These are phyloP conservation scores for Daldinia bambusicola DNA, from an alignment of 495 filamentous ascomycete genomes.

Conservation along the genomic window DNA sequence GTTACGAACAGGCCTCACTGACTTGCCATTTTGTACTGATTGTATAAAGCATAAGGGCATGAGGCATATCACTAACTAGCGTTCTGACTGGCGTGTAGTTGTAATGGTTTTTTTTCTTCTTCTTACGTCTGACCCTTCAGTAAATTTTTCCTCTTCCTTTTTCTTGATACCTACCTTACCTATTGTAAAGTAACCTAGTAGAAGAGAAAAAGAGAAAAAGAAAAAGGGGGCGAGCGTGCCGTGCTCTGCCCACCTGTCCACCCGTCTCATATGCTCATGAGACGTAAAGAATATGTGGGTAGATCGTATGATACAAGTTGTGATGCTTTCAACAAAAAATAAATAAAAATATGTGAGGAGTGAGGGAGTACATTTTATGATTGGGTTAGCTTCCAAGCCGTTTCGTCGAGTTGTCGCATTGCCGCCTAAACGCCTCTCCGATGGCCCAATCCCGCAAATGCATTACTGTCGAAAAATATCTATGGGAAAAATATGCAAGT, in stretches of 20 bases:
- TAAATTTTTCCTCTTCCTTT: constrained; percentile 5
- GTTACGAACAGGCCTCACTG: not conserved
- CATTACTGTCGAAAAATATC: constrained; percentile 34
- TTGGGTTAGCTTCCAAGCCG: constrained; percentile 31
- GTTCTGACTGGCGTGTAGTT: constrained; percentile 35
- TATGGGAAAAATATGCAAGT: constrained; percentile 41
- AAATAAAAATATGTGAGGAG: constrained; percentile 38
- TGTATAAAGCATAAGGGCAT: not conserved
- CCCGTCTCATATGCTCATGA: constrained; percentile 24
- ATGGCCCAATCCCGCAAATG: constrained; percentile 46
- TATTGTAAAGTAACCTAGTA: constrained; percentile 4
- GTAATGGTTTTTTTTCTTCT: constrained; percentile 1
- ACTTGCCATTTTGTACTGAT: too few species aligned
- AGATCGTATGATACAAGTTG: constrained; percentile 42
- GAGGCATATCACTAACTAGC: constrained; percentile 23
- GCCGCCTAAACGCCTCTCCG: constrained; percentile 46
- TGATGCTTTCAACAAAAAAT: constrained; percentile 25
- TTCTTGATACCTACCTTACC: constrained; percentile 5
- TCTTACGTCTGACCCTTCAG: constrained; percentile 9
- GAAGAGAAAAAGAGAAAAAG: not conserved
- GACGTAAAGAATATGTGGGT: constrained; percentile 8
- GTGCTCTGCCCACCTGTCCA: constrained; percentile 23
- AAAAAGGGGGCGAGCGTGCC: constrained; percentile 7
- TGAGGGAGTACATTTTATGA: constrained; percentile 41
- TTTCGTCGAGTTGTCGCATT: constrained; percentile 44